Conservation (phyloP, 176 grass and related monocot genomes). For the Puya raimondii region DNA sequence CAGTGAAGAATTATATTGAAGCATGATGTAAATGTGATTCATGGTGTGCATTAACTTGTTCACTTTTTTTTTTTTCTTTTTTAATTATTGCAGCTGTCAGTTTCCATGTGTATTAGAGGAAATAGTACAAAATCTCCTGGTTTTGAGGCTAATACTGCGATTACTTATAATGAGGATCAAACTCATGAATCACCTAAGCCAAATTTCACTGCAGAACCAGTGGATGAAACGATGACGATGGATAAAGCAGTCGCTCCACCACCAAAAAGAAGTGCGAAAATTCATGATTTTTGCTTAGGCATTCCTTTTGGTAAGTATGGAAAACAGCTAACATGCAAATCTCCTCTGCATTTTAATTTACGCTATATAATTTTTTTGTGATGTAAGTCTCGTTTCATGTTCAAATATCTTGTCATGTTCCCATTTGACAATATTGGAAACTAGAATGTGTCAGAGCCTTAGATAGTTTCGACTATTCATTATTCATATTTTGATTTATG, state of each 20-base stretch:
- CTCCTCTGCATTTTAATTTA: not conserved
- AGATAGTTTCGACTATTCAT: too few relatives aligned
- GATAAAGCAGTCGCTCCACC: constrained; percentile 25
- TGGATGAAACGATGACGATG: constrained; percentile 13
- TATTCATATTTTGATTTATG: too few relatives aligned
- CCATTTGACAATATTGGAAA: too few relatives aligned
- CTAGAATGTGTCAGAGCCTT: too few relatives aligned
- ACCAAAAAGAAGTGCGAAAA: constrained; percentile 59
- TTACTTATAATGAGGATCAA: constrained; percentile 36
- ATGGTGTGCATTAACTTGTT: constrained; percentile 1
- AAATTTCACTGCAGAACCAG: constrained; percentile 14
- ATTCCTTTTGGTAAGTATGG: constrained; percentile 75
- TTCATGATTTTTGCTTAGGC: constrained; percentile 93
- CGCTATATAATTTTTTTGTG: not conserved
- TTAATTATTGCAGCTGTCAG: constrained; percentile 27
- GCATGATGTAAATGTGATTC: too few relatives aligned
- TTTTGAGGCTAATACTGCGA: constrained; percentile 27
- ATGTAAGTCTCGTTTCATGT: not conserved
- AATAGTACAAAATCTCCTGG: constrained; percentile 30
- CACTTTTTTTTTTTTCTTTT: constrained; percentile 14
- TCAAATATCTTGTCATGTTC: constrained; percentile 7
- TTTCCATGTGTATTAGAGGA: constrained; percentile 33
- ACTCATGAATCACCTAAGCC: constrained; percentile 26
- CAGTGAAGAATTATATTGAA: too few relatives aligned
- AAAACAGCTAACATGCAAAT: constrained; percentile 4